Base-by-base conservation (phyloP, 2,329 filamentous ascomycete species). In the Colletotrichum agaves region DNA sequence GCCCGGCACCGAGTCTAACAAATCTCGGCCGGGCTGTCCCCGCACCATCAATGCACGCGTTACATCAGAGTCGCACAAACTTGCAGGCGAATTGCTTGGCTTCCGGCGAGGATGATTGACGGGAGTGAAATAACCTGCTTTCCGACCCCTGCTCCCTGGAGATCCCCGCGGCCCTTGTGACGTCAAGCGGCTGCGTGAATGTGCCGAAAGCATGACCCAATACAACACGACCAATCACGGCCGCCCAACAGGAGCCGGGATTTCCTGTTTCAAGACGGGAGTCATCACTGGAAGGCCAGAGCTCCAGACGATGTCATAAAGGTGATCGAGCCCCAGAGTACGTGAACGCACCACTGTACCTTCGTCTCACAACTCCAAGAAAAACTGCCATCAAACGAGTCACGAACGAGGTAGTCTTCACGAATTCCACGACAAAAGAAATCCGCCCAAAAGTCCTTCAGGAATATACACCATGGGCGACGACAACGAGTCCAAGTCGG, bases 271-370 rank as follows among this genome's bases (percentile, higher is more conserved):
- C 39, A 55, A 53, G 61, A 65, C 35, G 31, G 39, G 52, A 56
- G 33, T 61, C 64, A 60, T 67, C 64, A 67, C 63, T 23, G 33
- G 55, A 41, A 41, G 65, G 65, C 55, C 65, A 68, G 55, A 65
- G 65, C 61, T 65, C 65, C 44, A 47, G 23, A 11, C 47, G 65
- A 55, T 49, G 57, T 60, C 65, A 68, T 68, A 68, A 68, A 61
- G 59, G 39, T 37, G 53, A 63, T 65, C 21, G 11, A 17, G 46
- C 47, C 60, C 61, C 46, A 19, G 3, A 3, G 5, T 31, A 13
- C 13, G 17, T 21, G 17, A 43, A 11, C 23, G n/a, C 7, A 10
- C 4, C 11, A 5, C 10, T 5, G 35, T 19, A 33, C 17, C 7
- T 21, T 12, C n/a, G 11, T 4, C 8, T 27, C 13, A 1, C 21